Conservation (phyloP, 345 rosid species). For the Rhodamnia rubescens region DNA sequence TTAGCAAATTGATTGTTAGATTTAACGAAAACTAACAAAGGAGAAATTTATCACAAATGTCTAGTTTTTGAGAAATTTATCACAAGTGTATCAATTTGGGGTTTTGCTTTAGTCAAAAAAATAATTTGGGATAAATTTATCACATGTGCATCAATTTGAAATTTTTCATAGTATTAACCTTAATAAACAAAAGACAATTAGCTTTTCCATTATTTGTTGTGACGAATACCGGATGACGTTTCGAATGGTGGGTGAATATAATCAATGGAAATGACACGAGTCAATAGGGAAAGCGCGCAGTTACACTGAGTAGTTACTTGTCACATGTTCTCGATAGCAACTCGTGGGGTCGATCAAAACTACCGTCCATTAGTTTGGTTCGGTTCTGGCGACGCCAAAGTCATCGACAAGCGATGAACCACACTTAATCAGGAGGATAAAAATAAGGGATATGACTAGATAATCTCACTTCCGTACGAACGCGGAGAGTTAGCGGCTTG, state of each 20-base stretch:
- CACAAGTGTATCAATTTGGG: too few species aligned
- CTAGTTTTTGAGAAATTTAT: too few species aligned
- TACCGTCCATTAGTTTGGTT: background rate
- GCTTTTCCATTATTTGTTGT: background rate
- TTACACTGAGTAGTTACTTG: background rate
- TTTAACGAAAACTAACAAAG: too few species aligned
- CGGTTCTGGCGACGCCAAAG: background rate
- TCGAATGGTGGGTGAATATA: background rate
- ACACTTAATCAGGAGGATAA: background rate
- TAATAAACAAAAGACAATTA: background rate
- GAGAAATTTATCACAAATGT: too few species aligned
- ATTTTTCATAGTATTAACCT: too few species aligned
- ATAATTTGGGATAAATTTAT: too few species aligned
- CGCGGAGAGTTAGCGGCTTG: background rate
- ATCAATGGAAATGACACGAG: background rate
- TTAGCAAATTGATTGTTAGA: too few species aligned
- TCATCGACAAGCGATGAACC: background rate
- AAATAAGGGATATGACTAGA: background rate
- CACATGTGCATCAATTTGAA: too few species aligned
- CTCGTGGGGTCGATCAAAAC: background rate
- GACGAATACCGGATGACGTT: accelerated
- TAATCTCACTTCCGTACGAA: background rate
- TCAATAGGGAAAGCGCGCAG: background rate
- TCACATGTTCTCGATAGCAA: background rate
- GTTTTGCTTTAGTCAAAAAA: too few species aligned